A percentile compares a stretch with the other conserved stretches of the same genome.
phyloP scores from a whole-genome alignment of 1,284 basidiomycete species.

The Boletus albobrunnescens region DNA sequence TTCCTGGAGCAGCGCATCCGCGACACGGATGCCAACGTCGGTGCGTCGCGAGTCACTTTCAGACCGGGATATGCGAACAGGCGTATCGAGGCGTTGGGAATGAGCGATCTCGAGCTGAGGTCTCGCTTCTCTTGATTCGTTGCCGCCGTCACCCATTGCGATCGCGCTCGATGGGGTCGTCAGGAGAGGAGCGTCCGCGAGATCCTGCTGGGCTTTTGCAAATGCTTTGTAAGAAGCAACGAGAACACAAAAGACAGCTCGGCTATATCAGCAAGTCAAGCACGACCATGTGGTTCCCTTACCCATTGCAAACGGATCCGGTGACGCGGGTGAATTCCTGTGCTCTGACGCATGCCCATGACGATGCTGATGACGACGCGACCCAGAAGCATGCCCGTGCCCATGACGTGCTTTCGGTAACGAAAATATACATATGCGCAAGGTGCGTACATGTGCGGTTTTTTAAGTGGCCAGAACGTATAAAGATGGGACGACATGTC shows the following conservation, averaged over 20 bases:
- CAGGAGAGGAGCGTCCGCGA: constrained; percentile 5
- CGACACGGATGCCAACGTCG: constrained; percentile 9
- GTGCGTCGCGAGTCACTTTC: constrained; percentile 1
- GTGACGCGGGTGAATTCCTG: neutral
- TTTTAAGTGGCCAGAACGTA: neutral
- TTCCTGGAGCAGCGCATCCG: constrained; percentile 16
- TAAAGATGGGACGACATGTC: neutral
- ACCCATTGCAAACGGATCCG: constrained; percentile 26
- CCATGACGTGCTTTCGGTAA: constrained; percentile 12
- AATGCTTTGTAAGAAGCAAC: constrained; percentile 13
- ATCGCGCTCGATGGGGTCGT: neutral
- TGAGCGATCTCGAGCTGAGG: neutral
- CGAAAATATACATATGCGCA: neutral
- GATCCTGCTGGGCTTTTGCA: constrained; percentile 13
- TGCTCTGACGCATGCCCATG: constrained; percentile 6
- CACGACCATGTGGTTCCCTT: neutral
- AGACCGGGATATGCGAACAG: neutral
- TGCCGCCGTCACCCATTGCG: neutral
- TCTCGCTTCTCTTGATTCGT: neutral
- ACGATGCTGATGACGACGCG: constrained; percentile 10
- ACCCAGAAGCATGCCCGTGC: constrained; percentile 11
- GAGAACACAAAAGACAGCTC: neutral
- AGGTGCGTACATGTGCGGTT: neutral
- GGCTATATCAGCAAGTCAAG: neutral
- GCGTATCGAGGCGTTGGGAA: neutral